Evolutionary conservation across 768 basidiomycete species (phyloP), one percentile per base, ranked within the genome.

Genomic region (Kwoniella heveanensis): DNA sequence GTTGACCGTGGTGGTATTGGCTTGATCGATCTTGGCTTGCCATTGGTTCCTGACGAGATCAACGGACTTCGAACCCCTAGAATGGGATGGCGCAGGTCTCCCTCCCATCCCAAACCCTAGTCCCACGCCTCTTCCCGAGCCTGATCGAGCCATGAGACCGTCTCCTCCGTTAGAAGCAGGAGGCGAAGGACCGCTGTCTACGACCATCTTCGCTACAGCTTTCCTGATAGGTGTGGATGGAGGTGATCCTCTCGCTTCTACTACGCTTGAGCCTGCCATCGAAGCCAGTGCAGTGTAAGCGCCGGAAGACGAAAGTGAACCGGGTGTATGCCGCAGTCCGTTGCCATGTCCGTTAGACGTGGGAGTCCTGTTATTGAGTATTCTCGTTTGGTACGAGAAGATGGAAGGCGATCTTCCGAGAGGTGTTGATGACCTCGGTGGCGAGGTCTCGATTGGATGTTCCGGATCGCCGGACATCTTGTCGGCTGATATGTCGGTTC

Each of bases 351-450:
- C 50, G 21, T 52, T 48, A 13, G 56, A 30, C 52, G 54, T 51
- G 36, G 64, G 58, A 2, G 73, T 69, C 3, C 67, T 57, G 32
- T 69, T 60, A 21, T 60, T 62, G 22, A 76, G 70, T 1, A 76
- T 61, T 4, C 74, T 58, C 9, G 74, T 71, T 52, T 73, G 74
- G 46, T 76, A 76, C 6, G 70, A 68, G 53, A 76, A 76, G 24
- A 76, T 76, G 9, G 67, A 68, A 19, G 72, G 74, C 12, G 74
- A 76, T 24, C 60, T 58, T n/a, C 55, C 54, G 12, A 64, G 50
- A 21, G 48, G 48, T 27, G 55, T 50, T 27, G 49, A 25, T 62
- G 62, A 47, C 67, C 19, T 73, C 64, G 74, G 72, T 72, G 72
- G 74, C 74, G 74, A 72, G 26, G 68, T 49, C 36, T 65, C 62